Percentiles rank a stretch among this genome's conserved stretches.
These are phyloP conservation scores for Saccharomycopsis sp. DNA, from an alignment of 805 yeast genomes.

Conservation along the genomic window DNA sequence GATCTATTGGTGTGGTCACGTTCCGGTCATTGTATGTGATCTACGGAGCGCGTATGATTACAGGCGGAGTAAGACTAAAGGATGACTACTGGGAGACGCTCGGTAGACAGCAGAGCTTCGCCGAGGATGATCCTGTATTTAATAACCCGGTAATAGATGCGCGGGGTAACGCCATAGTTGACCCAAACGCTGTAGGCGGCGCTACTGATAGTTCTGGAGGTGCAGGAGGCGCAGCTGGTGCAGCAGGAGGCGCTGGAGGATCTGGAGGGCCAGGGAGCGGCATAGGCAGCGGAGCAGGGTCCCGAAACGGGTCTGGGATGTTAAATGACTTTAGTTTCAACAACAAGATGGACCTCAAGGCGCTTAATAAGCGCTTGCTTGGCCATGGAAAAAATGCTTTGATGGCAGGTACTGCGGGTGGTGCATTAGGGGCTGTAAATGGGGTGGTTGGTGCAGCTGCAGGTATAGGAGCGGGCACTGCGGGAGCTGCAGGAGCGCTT, in stretches of 20 bases:
- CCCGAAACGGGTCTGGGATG: neutral
- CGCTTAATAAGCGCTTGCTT: neutral
- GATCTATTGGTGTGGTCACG: constrained; percentile 28
- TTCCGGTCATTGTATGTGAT: constrained; percentile 40
- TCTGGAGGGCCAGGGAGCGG: neutral
- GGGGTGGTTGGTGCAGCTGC: neutral
- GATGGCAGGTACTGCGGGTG: neutral
- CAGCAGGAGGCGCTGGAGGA: neutral
- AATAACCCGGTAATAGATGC: neutral
- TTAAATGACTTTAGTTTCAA: neutral
- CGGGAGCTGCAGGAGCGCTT: neutral
- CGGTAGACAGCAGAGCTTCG: constrained; percentile 37
- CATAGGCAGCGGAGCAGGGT: neutral
- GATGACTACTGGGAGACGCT: constrained; percentile 54
- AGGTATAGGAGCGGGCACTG: neutral
- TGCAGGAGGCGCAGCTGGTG: neutral
- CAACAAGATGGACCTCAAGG: constrained; percentile 1
- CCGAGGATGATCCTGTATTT: constrained; percentile 39
- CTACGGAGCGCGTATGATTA: constrained; percentile 45
- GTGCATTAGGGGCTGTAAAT: neutral
- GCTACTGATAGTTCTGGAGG: neutral
- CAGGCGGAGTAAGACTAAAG: constrained; percentile 39
- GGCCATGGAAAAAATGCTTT: constrained; percentile 1
- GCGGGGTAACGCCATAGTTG: neutral
- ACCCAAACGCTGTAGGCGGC: neutral